Evolutionary conservation across 2,329 filamentous ascomycete genomes (phyloP).

Genomic region (Fusarium hostae): DNA sequence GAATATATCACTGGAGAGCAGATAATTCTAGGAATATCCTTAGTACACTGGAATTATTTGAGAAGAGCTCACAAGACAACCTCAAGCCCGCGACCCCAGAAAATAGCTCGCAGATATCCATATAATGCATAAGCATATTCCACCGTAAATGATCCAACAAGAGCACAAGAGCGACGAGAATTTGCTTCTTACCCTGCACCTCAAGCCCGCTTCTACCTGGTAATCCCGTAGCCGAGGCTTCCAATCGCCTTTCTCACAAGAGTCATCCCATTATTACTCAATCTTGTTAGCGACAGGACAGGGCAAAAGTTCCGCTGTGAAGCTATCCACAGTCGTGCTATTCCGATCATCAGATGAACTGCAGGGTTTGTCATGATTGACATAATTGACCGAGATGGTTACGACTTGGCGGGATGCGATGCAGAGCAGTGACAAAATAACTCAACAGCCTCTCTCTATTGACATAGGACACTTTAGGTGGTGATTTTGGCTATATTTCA

Average conservation of each 20-base stretch:
- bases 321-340: slow-evolving; percentile 6
- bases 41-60: accelerated
- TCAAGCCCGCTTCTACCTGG: slow-evolving; percentile 8
- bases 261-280: slow-evolving; percentile 14
- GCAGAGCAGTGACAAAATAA: neutral
- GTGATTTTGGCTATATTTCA: neutral
- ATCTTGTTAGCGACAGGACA: neutral
- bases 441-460: accelerated
- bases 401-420: slow-evolving; percentile 4
- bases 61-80: neutral
- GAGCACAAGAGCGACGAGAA: neutral
- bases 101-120: accelerated
- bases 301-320: slow-evolving; percentile 3
- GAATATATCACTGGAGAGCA: accelerated
- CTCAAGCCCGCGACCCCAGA: accelerated
- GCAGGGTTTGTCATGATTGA: neutral
- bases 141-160: neutral
- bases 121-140: neutral
- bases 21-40: accelerated
- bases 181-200: neutral
- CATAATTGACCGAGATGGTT: slow-evolving; percentile 26
- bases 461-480: accelerated
- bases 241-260: neutral
- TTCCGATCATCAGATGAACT: neutral
- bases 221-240: slow-evolving; percentile 10